Base-by-base conservation (phyloP, 208 protist genomes). In the Leishmania major region DNA sequence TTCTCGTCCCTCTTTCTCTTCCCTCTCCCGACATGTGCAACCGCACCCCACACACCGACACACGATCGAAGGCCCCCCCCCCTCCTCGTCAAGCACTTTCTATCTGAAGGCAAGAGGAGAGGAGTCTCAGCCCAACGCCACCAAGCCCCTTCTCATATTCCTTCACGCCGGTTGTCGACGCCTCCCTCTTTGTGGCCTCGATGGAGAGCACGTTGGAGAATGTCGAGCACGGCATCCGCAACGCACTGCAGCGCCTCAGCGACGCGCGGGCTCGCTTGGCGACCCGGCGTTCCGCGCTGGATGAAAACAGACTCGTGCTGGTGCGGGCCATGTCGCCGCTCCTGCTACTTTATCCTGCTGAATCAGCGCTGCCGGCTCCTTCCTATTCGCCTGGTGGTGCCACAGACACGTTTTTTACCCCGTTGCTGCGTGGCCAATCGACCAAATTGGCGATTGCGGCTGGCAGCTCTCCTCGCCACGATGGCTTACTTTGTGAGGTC, bases 151-250 rank as follows among this genome's bases (percentile, higher is more conserved):
- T 71, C 66, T 17, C 37, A 40, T 28, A 35, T 7, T 53, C 15
- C 43, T 67, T 67, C 15, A 13, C 31, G 31, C 60, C 3, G 1
- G 11, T 67, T 28, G 31, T 37, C 1, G 31, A 67, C 31, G 31
- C 5, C 66, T 22, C 17, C 3, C 0, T 72, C 40, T 47, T 53
- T 28, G 7, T 72, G 8, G 45, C 45, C 45, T 15, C 45, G 40
- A 77, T 88, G 80, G 80, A 88, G 28, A 37, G 31, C 37, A 35
- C 67, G 11, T 10, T 84, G 15, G 59, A 80, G 28, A 62, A 71
- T 1, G 64, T 88, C 2, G 77, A 80, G 43, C n/a, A n/a, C 3
- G 78, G 78, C 40, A 43, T 83, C 7, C 31, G 62, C 13, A 72
- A 70, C 25, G n/a, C 51, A 43, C 25, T 55, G n/a, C 84, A 76